A percentile compares a stretch with the other conserved stretches of the same genome.
phyloP scores from a whole-genome alignment of 2,329 filamentous ascomycete genomes.

The Exophiala bonariae region DNA sequence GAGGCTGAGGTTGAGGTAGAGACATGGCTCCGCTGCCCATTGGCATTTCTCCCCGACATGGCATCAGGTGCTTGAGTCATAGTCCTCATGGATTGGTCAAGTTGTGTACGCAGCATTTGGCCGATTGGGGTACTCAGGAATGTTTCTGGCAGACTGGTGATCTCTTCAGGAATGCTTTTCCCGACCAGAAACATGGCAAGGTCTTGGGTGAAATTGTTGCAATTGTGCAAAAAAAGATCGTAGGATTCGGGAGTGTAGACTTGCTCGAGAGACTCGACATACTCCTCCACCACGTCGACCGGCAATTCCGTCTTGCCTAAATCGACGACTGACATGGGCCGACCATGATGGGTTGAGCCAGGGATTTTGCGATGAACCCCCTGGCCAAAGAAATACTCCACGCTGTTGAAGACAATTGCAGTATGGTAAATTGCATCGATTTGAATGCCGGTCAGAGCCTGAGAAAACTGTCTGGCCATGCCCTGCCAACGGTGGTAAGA shows the following conservation, averaged over 20 bases:
- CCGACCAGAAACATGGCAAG: constrained; percentile 87
- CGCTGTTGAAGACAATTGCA: constrained; percentile 77
- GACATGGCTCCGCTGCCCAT: too few species aligned
- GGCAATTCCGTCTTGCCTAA: constrained; percentile 79
- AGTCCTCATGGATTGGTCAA: constrained; percentile 64
- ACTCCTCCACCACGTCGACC: constrained; percentile 79
- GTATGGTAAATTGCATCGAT: constrained; percentile 97
- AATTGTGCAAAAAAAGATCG: constrained; percentile 87
- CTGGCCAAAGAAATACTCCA: constrained; percentile 88
- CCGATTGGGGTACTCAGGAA: constrained; percentile 87
- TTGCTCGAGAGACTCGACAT: constrained; percentile 76
- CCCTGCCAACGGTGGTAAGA: constrained; percentile 41
- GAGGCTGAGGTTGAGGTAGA: constrained; percentile 15
- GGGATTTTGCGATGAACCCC: constrained; percentile 80
- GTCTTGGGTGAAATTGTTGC: constrained; percentile 96
- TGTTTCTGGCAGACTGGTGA: constrained; percentile 78
- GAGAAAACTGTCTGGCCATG: constrained; percentile 59
- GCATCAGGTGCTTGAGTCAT: constrained; percentile 59
- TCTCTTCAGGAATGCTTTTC: constrained; percentile 82
- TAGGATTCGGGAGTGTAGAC: constrained; percentile 88
- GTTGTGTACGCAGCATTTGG: constrained; percentile 78
- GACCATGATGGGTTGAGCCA: constrained; percentile 82
- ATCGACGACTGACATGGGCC: constrained; percentile 71
- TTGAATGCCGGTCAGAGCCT: constrained; percentile 62
- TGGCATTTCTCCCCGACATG: constrained; percentile 22